Conservation (phyloP, 148 eudicot genomes). For the Vaccinium corymbosum region DNA sequence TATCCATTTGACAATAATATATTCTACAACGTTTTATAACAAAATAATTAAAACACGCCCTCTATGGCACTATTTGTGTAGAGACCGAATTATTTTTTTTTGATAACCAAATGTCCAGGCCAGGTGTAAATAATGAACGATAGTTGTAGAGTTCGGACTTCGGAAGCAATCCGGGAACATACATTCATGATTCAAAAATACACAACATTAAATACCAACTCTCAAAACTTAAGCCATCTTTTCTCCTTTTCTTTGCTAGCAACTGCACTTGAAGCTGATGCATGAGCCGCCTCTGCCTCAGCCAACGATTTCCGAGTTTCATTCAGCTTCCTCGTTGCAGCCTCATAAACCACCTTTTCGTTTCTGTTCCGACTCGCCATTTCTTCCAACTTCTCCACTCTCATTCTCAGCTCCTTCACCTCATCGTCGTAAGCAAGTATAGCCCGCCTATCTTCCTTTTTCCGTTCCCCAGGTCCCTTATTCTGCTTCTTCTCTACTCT, state of each 20-base stretch:
- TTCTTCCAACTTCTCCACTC: constrained; percentile 68
- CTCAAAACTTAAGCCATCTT: constrained; percentile 85
- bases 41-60: too few relatives aligned
- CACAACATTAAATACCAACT: not conserved
- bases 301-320: constrained; percentile 68
- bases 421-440: constrained; percentile 78
- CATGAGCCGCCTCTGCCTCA: constrained; percentile 63
- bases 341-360: constrained; percentile 81
- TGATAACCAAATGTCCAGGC: too few relatives aligned
- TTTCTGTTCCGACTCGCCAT: constrained; percentile 76
- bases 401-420: constrained; percentile 62
- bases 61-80: not conserved
- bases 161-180: not conserved
- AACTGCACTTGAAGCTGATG: constrained; percentile 76
- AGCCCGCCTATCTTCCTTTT: constrained; percentile 71
- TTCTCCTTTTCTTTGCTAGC: constrained; percentile 74
- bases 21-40: too few relatives aligned
- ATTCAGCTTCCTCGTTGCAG: constrained; percentile 67
- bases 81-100: not conserved
- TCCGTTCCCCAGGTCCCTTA: constrained; percentile 32
- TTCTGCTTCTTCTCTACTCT: constrained; percentile 39
- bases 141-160: not conserved
- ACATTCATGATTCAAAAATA: not conserved
- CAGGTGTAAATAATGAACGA: not conserved
- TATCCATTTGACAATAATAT: too few relatives aligned